Evolutionary conservation across 2,329 filamentous ascomycete species (phyloP).

Genomic region (Aspergillus terreus): DNA sequence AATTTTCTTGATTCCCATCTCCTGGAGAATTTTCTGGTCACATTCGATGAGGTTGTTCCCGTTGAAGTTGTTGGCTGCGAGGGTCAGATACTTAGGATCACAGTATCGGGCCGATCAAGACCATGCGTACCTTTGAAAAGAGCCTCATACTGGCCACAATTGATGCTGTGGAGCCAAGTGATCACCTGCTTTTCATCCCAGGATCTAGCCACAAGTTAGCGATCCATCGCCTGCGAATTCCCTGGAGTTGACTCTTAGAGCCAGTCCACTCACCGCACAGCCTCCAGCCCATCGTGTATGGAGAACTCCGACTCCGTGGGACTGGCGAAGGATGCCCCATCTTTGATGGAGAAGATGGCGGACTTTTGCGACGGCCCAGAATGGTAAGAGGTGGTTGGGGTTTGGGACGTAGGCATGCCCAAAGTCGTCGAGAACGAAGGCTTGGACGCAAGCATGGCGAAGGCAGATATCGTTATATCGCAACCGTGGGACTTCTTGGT

Average conservation of each 20-base stretch:
- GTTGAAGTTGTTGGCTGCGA: constrained; percentile 82
- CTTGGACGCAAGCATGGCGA: constrained; percentile 42
- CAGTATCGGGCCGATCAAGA: neutral
- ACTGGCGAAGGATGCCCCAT: constrained; percentile 59
- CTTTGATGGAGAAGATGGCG: constrained; percentile 25
- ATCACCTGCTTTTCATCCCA: constrained; percentile 92
- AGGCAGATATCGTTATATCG: neutral
- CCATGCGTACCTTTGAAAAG: constrained; percentile 63
- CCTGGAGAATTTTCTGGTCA: constrained; percentile 92
- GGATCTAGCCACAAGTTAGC: constrained; percentile 40
- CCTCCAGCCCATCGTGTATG: constrained; percentile 67
- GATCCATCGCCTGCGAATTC: neutral
- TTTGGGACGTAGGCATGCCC: constrained; percentile 30
- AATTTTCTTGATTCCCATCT: constrained; percentile 98
- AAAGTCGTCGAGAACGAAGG: constrained; percentile 33
- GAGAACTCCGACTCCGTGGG: constrained; percentile 93
- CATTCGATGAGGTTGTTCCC: constrained; percentile 95
- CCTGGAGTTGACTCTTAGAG: no score
- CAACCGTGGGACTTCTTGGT: no score
- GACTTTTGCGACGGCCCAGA: constrained; percentile 26
- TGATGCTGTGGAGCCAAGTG: constrained; percentile 86
- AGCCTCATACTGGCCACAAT: constrained; percentile 89
- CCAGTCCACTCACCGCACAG: constrained; percentile 57
- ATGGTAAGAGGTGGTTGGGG: constrained; percentile 32
- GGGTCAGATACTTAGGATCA: constrained; percentile 15